Evolutionary conservation across 768 basidiomycete species (phyloP).

Genomic region (Mrakia blollopis): DNA sequence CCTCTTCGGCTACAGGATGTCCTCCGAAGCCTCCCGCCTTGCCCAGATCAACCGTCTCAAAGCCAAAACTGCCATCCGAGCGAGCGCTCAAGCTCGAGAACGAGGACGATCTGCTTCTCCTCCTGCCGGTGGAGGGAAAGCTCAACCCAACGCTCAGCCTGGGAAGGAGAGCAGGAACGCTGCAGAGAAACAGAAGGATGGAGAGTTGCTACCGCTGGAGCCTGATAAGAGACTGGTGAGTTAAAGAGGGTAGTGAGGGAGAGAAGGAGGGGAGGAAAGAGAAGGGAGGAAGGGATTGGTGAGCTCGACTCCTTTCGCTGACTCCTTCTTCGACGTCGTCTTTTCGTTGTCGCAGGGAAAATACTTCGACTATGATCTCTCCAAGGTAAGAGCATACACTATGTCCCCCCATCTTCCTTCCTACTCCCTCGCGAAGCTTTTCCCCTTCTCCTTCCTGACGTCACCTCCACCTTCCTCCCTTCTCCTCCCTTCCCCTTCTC

Average conservation of each 20-base stretch:
- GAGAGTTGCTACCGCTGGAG: slow-evolving; percentile 36
- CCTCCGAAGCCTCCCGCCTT: slow-evolving; percentile 27
- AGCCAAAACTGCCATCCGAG: slow-evolving; percentile 38
- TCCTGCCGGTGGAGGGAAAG: slow-evolving; percentile 14
- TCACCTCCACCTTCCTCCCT: not conserved
- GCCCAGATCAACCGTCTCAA: slow-evolving; percentile 42
- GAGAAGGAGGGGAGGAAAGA: not conserved
- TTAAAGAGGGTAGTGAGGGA: not conserved
- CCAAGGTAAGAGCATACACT: slow-evolving; percentile 62
- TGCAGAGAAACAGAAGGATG: not conserved
- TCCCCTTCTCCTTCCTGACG: not conserved
- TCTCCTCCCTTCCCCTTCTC: too few species aligned
- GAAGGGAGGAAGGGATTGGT: not conserved
- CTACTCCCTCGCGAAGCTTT: not conserved
- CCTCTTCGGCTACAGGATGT: not conserved
- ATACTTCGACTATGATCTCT: slow-evolving; percentile 95
- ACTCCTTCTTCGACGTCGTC: not conserved
- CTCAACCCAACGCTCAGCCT: slow-evolving; percentile 19
- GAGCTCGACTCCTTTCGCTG: not conserved
- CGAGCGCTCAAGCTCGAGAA: slow-evolving; percentile 26
- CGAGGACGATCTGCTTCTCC: slow-evolving; percentile 27
- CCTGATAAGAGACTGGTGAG: slow-evolving; percentile 43
- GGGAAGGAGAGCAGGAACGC: slow-evolving; percentile 30
- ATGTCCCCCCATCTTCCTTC: too few species aligned
- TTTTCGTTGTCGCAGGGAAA: slow-evolving; percentile 53